Percentiles rank a stretch among this genome's conserved stretches.
phyloP scores from a whole-genome alignment of 2,329 filamentous ascomycete species.

The Paraconiothyrium brasiliense region DNA sequence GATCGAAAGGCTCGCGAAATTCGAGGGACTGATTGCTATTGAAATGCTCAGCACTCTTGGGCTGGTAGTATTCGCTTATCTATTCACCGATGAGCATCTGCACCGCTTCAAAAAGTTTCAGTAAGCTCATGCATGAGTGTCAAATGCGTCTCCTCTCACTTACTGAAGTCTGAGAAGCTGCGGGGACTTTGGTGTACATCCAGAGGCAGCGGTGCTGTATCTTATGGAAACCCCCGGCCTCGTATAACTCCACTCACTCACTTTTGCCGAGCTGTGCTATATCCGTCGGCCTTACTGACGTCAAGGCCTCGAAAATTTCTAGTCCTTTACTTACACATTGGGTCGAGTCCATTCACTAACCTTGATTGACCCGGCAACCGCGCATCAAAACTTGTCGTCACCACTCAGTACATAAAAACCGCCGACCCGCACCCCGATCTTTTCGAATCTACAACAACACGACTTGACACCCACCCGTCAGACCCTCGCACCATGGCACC shows the following conservation, averaged over 20 bases:
- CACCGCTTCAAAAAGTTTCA: no score
- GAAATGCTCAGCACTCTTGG: no score
- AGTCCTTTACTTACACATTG: neutral
- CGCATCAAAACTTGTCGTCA: neutral
- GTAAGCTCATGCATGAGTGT: no score
- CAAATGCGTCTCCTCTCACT: no score
- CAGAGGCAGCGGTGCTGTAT: no score
- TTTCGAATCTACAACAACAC: neutral
- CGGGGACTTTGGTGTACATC: no score
- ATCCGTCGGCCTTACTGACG: neutral
- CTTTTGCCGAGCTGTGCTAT: neutral
- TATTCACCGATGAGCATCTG: no score
- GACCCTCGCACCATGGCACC: neutral
- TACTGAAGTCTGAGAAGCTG: no score
- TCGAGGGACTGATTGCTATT: no score
- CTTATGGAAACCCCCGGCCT: neutral
- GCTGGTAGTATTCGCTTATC: no score
- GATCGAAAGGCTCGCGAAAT: no score
- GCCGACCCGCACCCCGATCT: no score
- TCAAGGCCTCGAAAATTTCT: neutral
- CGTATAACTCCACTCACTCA: neutral
- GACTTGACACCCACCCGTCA: neutral
- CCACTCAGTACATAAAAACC: slow-evolving; percentile 3
- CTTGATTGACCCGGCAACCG: neutral
- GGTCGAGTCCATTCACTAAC: neutral